Evolutionary conservation across 805 yeast genomes (phyloP).

Genomic region (Wickerhamiella azymoides): DNA sequence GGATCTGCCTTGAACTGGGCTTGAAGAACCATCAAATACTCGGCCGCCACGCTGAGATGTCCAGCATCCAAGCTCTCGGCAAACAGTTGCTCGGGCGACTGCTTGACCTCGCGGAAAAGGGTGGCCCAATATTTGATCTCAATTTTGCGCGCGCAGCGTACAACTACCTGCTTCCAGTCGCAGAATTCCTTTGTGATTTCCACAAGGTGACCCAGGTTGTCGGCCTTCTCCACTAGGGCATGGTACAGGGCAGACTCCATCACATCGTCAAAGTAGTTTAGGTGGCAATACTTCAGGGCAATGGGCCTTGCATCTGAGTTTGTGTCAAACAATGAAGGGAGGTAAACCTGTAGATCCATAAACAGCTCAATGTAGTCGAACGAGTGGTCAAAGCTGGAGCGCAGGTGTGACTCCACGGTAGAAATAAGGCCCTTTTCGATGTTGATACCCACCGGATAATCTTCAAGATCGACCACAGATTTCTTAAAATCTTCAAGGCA

Average conservation of each 20-base stretch:
- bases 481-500: constrained; percentile 1
- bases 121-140: constrained; percentile 42
- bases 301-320: constrained; percentile 16
- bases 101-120: constrained; percentile 27
- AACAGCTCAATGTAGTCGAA: constrained; percentile 24
- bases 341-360: constrained; percentile 24
- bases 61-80: constrained; percentile 25
- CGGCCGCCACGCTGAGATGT: constrained; percentile 30
- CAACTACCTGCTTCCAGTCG: constrained; percentile 27
- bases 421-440: constrained; percentile 35
- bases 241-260: constrained; percentile 30
- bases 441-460: constrained; percentile 38
- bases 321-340: constrained; percentile 23
- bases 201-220: constrained; percentile 14
- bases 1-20: constrained; percentile 17
- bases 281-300: constrained; percentile 21
- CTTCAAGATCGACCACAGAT: constrained; percentile 25
- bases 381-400: constrained; percentile 23
- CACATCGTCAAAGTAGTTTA: constrained; percentile 30
- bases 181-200: constrained; percentile 25
- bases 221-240: constrained; percentile 20
- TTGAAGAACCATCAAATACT: constrained; percentile 29
- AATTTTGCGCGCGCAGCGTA: constrained; percentile 42
- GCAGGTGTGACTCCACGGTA: constrained; percentile 36
- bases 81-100: constrained; percentile 23